Evolutionary conservation across 176 grass and related monocot genomes (phyloP), one percentile per base, ranked within the genome.

Genomic region (Eleusine coracana): DNA sequence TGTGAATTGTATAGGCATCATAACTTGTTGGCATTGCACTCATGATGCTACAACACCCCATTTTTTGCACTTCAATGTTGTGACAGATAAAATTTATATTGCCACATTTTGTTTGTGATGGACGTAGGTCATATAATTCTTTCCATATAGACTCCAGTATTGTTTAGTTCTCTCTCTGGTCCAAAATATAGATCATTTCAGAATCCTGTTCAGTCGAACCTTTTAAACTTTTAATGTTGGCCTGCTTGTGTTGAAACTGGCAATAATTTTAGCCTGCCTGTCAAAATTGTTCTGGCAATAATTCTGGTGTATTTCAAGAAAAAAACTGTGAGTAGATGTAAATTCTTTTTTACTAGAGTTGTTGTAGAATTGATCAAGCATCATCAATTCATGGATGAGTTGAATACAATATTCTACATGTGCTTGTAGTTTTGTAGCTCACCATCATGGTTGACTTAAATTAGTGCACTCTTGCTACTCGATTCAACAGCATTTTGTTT

Each of bases 181-280:
- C 20, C n/a, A 62, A 11, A 28, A 28, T 12, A 4, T 62, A 62
- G 9, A 5, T 27, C 3, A 5, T 29, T 29, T 29, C 11, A 29
- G 10, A 63, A 63, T 63, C 29, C 3, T 3, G 12, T 25, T 63
- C 10, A 63, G 25, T 29, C 11, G 2, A 29, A 29, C 21, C 58
- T 61, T 61, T 61, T 27, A 25, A 63, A 29, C 25, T 28, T 29
- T 48, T 20, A 10, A 9, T 8, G n/a, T 4, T 15, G 21, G 21
- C 73, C 25, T 88, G n/a, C 40, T 84, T 78, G 31, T n/a, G 37
- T 84, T 70, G 5, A 38, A 11, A 18, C 34, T 70, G 52, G 74
- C 66, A 70, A 38, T 58, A 46, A 8, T 45, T 72, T 71, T 17
- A 50, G 36, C 21, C 7, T 62, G 0, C 15, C 17, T 64, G 25